A percentile compares a stretch with the other conserved stretches of the same genome.
Conservation (phyloP, 1,284 basidiomycete genomes). For the Tremellales sp. region DNA sequence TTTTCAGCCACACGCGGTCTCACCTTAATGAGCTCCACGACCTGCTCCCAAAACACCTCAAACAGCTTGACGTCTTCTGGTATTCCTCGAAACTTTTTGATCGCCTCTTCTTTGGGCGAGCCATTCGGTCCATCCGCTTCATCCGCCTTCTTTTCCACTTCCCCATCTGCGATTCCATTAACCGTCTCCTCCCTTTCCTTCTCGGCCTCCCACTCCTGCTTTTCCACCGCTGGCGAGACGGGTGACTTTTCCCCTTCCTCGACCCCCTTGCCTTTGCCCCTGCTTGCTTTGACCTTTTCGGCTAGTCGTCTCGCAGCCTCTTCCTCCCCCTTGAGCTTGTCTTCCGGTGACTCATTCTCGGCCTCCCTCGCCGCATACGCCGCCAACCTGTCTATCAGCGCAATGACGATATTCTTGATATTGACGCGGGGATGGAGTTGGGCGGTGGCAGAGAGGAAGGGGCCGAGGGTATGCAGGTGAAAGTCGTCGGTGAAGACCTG, state of each 20-base stretch:
- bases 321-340: conserved; percentile 83
- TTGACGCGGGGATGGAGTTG: conserved; percentile 93
- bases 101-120: conserved; percentile 18
- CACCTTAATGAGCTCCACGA: conserved; percentile 94
- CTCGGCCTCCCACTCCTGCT: conserved; percentile 11
- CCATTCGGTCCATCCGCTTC: conserved; percentile 30
- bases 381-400: conserved; percentile 89
- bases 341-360: conserved; percentile 87
- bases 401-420: conserved; percentile 94
- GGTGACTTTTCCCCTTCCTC: conserved; percentile 24
- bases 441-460: conserved; percentile 88
- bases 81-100: conserved; percentile 71
- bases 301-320: conserved; percentile 79
- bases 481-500: conserved; percentile 98
- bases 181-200: conserved; percentile 20
- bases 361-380: conserved; percentile 90
- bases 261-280: conserved; percentile 50
- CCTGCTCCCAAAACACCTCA: conserved; percentile 96
- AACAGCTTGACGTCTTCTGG: conserved; percentile 89
- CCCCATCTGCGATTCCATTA: conserved; percentile 3
- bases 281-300: conserved; percentile 65
- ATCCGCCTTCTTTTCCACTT: conserved; percentile 46
- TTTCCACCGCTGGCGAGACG: conserved; percentile 11
- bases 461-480: conserved; percentile 84
- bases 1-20: conserved; percentile 16